These are phyloP conservation scores for Prinsepia uniflora DNA, from an alignment of 306 rosid genomes.

Conservation along the genomic window DNA sequence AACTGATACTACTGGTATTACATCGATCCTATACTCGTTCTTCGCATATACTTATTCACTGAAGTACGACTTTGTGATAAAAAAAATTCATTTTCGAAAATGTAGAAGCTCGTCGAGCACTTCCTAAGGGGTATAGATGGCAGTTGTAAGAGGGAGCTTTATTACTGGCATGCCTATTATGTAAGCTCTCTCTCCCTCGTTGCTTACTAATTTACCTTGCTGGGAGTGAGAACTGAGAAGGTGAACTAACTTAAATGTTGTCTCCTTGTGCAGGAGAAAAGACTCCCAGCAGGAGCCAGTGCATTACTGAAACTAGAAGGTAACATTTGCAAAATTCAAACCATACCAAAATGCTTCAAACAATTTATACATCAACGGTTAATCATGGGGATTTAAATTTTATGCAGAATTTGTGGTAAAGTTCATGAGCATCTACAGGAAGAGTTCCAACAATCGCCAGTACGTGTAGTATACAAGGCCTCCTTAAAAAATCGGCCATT, in stretches of 20 bases:
- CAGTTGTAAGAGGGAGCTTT: conserved; percentile 60
- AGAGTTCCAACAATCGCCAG: conserved; percentile 42
- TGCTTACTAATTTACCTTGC: neutral
- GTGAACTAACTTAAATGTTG: conserved; percentile 18
- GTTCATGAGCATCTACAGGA: conserved; percentile 79
- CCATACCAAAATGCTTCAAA: neutral
- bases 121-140: conserved; percentile 53
- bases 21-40: conserved; percentile 6
- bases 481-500: neutral
- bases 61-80: conserved; percentile 13
- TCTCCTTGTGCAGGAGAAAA: conserved; percentile 53
- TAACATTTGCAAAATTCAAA: conserved; percentile 7
- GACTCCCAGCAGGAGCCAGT: conserved; percentile 75
- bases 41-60: neutral
- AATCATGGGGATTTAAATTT: neutral
- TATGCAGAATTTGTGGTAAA: conserved; percentile 83
- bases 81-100: conserved; percentile 17
- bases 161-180: conserved; percentile 88
- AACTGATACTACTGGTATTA: conserved; percentile 70
- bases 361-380: neutral
- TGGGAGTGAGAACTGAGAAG: neutral
- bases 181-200: conserved; percentile 38
- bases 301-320: conserved; percentile 89
- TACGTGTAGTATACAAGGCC: conserved; percentile 26
- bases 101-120: conserved; percentile 81